Evolutionary conservation across 208 protist genomes (phyloP), one percentile per base, ranked within the genome.

Genomic region (Wallacemonas rigidus): DNA sequence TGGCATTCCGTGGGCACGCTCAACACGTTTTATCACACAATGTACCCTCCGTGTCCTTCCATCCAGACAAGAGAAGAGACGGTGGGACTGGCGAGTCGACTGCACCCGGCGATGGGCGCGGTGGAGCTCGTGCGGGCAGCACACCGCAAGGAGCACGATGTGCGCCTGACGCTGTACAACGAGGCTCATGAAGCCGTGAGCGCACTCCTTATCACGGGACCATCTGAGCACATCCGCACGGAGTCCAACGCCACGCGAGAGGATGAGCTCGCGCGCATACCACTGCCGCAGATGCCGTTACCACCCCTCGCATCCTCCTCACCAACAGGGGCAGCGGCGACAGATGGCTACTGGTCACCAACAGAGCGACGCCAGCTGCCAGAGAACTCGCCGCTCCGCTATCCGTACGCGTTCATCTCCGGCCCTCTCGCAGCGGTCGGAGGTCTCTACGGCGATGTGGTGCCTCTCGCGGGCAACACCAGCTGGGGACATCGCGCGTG

Each of bases 161-260:
- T 96, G 3, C 86, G 86, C 55, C 58, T 93, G n/a, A 86, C 88
- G 1, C 83, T 96, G 11, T 94, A 86, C 73, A 69, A 87, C 65
- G 54, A 55, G 47, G 45, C 54, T 7, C 77, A 93, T 65, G 74
- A 78, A 47, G 75, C 84, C 2, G 56, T 92, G n/a, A 77, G 80
- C 15, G 80, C 86, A 26, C 87, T 95, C 83, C 72, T 90, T 43
- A 76, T 89, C 67, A 93, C 90, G 1, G 90, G 90, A 0, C 79
- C 80, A 6, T 39, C 48, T 1, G 58, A 58, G 43, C 50, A 44
- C 17, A 55, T 67, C 38, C 56, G 41, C 26, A 40, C 44, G 5
- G 45, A 50, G 8, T 14, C 45, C 45, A 12, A 6, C 45, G 45
- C 45, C 26, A 26, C 26, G 26, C 26, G 26, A 26, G 26, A 26